Conservation (phyloP, 2,329 filamentous ascomycete genomes). For the Coniochaeta sp. region DNA sequence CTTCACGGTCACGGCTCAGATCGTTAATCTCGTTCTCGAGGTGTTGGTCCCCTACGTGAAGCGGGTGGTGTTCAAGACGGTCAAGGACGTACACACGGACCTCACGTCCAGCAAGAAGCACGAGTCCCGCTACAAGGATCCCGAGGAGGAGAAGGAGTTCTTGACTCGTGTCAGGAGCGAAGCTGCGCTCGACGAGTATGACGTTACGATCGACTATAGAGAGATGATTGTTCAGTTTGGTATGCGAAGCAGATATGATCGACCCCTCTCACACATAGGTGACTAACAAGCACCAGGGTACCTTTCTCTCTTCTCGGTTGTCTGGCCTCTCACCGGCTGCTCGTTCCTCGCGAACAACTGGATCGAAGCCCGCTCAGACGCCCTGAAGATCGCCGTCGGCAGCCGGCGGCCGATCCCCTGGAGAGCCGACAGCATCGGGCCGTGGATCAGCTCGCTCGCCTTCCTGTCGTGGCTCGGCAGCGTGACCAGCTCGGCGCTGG, state of each 20-base stretch:
- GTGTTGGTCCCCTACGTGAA: slow-evolving; percentile 80
- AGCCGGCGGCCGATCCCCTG: slow-evolving; percentile 85
- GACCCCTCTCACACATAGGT: neutral
- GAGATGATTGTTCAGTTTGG: slow-evolving; percentile 86
- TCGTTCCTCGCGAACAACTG: slow-evolving; percentile 94
- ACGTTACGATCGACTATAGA: slow-evolving; percentile 82
- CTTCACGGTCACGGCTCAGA: slow-evolving; percentile 88
- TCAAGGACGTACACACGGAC: slow-evolving; percentile 64
- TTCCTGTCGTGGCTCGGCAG: slow-evolving; percentile 94
- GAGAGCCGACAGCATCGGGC: slow-evolving; percentile 88
- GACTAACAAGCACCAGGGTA: slow-evolving; percentile 52
- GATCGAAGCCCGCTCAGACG: slow-evolving; percentile 88
- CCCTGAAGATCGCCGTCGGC: slow-evolving; percentile 86
- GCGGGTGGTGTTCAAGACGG: slow-evolving; percentile 68
- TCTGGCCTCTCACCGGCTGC: slow-evolving; percentile 88
- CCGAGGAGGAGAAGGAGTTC: slow-evolving; percentile 72
- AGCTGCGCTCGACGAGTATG: slow-evolving; percentile 74
- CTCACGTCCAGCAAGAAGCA: slow-evolving; percentile 44
- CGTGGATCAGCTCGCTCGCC: slow-evolving; percentile 77
- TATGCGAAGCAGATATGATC: slow-evolving; percentile 21
- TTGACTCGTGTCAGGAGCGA: slow-evolving; percentile 76
- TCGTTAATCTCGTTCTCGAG: slow-evolving; percentile 82
- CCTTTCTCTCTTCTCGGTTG: slow-evolving; percentile 80
- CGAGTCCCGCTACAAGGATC: slow-evolving; percentile 47
- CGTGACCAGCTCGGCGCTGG: slow-evolving; percentile 77